Conservation (phyloP, 2,329 filamentous ascomycete genomes). For the Monilinia vaccinii-corymbosi region DNA sequence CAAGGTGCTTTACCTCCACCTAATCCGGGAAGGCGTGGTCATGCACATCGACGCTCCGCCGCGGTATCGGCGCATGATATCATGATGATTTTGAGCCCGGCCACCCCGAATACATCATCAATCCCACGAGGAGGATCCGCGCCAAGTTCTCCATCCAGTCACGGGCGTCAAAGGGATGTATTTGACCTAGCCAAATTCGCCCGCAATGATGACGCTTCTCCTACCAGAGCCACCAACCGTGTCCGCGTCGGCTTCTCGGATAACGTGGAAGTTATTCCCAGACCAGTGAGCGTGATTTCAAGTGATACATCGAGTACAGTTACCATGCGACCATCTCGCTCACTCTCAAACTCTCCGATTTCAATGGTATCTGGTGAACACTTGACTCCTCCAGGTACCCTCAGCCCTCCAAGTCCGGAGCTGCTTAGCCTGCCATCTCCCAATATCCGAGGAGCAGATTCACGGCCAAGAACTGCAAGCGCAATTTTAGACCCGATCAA, state of each 20-base stretch:
- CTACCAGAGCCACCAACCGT: slow-evolving; percentile 33
- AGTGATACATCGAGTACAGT: slow-evolving; percentile 74
- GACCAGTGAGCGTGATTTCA: slow-evolving; percentile 75
- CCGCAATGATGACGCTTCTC: slow-evolving; percentile 7
- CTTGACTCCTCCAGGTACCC: slow-evolving; percentile 13
- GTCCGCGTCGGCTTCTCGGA: slow-evolving; percentile 77
- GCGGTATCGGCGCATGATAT: slow-evolving; percentile 74
- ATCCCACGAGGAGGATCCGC: slow-evolving; percentile 24
- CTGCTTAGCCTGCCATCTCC: slow-evolving; percentile 31
- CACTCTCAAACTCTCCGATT: slow-evolving; percentile 62
- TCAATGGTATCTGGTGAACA: slow-evolving; percentile 61
- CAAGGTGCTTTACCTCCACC: slow-evolving; percentile 51
- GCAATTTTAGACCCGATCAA: slow-evolving; percentile 45
- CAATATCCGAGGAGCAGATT: slow-evolving; percentile 37
- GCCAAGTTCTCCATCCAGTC: slow-evolving; percentile 36
- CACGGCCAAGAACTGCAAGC: slow-evolving; percentile 60
- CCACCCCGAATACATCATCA: slow-evolving; percentile 11
- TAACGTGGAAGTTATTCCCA: slow-evolving; percentile 71
- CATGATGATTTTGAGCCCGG: slow-evolving; percentile 51
- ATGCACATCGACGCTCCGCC: slow-evolving; percentile 72
- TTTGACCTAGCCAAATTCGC: not conserved
- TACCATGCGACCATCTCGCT: slow-evolving; percentile 58
- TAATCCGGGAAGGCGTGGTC: slow-evolving; percentile 48
- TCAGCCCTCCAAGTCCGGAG: slow-evolving; percentile 31
- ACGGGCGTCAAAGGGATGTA: slow-evolving; percentile 8